Evolutionary conservation across 1,284 basidiomycete genomes (phyloP).

Genomic region (Leccinum huronense): DNA sequence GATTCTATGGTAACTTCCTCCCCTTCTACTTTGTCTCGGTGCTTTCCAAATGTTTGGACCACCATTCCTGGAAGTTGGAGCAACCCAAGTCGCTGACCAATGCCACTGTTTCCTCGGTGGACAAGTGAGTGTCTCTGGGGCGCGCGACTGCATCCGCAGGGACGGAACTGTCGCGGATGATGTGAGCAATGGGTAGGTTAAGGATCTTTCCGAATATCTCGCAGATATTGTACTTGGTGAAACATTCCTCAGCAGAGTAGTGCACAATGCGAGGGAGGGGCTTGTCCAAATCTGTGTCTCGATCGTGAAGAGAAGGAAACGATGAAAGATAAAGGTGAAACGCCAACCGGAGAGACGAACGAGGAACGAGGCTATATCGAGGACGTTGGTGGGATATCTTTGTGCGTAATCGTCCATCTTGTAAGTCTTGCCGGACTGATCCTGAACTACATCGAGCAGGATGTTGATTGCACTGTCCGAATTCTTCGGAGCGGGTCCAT

Average conservation of each 20-base stretch:
- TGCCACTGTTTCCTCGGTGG: slow-evolving; percentile 64
- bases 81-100: slow-evolving; percentile 59
- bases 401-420: slow-evolving; percentile 88
- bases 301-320: slow-evolving; percentile 5
- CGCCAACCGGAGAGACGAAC: slow-evolving; percentile 60
- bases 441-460: slow-evolving; percentile 72
- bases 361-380: slow-evolving; percentile 75
- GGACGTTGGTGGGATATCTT: slow-evolving; percentile 76
- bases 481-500: slow-evolving; percentile 74
- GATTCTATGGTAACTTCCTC: background rate
- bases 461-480: slow-evolving; percentile 79
- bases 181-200: slow-evolving; percentile 60
- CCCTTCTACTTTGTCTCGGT: slow-evolving; percentile 17
- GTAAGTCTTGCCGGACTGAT: slow-evolving; percentile 75
- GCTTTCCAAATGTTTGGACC: slow-evolving; percentile 45
- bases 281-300: slow-evolving; percentile 36
- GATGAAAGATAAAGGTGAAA: background rate
- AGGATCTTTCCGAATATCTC: slow-evolving; percentile 70
- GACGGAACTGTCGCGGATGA: slow-evolving; percentile 62
- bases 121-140: slow-evolving; percentile 70
- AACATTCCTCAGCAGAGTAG: slow-evolving; percentile 71
- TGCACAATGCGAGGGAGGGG: slow-evolving; percentile 67
- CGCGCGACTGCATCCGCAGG: slow-evolving; percentile 65
- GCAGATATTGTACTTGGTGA: slow-evolving; percentile 86
- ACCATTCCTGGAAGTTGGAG: slow-evolving; percentile 75